Evolutionary conservation across 306 rosid genomes (phyloP), one percentile per base, ranked within the genome.

Genomic region (Casuarina glauca): DNA sequence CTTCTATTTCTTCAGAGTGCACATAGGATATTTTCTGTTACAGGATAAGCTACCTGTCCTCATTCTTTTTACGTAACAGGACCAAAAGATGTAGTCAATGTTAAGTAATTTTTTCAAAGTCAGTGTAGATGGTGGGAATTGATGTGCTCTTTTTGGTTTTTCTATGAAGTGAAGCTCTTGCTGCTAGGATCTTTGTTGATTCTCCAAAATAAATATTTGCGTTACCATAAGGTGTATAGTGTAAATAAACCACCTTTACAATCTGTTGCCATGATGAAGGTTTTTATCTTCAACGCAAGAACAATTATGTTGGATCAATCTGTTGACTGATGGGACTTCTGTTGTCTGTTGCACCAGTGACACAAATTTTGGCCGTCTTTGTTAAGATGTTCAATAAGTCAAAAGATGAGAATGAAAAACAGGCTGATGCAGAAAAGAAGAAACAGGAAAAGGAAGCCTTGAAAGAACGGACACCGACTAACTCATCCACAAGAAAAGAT

Each of bases 351-450:
- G 73, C 60, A 84, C 82, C 97, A 95, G 98, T 95, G 82, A 95
- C 97, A 51, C 98, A 92, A 83, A 90, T 91, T 64, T 87, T 95
- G 82, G 78, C 76, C 41, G 87, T 95, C 81, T 95, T 95, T 42
- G 92, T 95, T 32, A 95, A 87, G 88, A 92, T 79, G 87, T 95
- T 95, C 84, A 95, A 85, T 32, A 95, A 95, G 88, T 95, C 98
- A 9, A 88, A 89, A 81, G 98, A 95, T 60, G 98, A 95, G 92
- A 95, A 95, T 69, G 95, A 83, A 81, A 88, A 83, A 80, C 89
- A 49, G 80, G 98, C 98, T 6, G 98, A 92, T 73, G 97, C 87
- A 58, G 98, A 92, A 75, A 95, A 88, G 76, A 95, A 85, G 91
- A 95, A 85, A 78, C 77, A 88, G 75, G 98, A 95, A 78, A 95